Evolutionary conservation across 305 asterid genomes (phyloP).

Genomic region (Nicotiana rustica): DNA sequence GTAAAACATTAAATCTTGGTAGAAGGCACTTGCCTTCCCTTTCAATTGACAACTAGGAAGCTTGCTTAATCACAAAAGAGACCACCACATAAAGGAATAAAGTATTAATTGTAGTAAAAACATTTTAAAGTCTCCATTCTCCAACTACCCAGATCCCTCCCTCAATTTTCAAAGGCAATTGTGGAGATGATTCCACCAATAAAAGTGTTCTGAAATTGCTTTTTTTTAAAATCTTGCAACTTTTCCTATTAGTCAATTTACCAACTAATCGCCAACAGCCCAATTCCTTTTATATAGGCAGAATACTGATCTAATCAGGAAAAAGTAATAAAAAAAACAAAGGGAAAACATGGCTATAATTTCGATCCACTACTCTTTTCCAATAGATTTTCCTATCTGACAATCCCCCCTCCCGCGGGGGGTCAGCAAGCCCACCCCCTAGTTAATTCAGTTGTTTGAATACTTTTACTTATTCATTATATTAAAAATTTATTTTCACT

Average conservation of each 20-base stretch:
- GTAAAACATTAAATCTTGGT: neutral
- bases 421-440: neutral
- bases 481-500: too few species aligned
- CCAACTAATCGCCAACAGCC: neutral
- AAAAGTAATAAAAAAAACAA: neutral
- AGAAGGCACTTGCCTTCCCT: conserved; percentile 13
- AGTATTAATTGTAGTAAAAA: neutral
- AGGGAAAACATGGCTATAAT: neutral
- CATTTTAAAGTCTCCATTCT: neutral
- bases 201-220: neutral
- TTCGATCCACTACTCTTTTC: neutral
- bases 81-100: neutral
- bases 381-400: neutral
- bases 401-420: too few species aligned
- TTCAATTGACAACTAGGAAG: conserved; percentile 3
- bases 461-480: too few species aligned
- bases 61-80: conserved; percentile 21
- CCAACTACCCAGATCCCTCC: neutral
- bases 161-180: conserved; percentile 24
- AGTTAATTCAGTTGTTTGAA: too few species aligned
- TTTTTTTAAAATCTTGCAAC: neutral
- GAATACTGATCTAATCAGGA: neutral
- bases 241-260: neutral
- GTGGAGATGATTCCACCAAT: neutral
- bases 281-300: neutral